These are phyloP conservation scores for Clonostachys byssicola DNA, from an alignment of 2,329 filamentous ascomycete species.

Conservation along the genomic window DNA sequence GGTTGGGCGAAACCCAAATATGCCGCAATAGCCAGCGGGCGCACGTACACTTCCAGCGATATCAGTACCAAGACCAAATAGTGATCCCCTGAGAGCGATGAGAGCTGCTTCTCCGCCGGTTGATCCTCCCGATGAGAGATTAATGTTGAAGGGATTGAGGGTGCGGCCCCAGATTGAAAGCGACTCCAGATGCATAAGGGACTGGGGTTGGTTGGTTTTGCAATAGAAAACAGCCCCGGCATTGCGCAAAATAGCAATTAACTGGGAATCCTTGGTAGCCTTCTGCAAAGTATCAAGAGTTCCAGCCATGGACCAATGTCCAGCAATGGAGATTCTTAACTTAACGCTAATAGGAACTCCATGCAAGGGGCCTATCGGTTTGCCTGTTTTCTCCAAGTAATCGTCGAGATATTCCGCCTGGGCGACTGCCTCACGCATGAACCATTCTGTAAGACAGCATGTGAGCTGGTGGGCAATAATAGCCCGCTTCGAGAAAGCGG, in stretches of 20 bases:
- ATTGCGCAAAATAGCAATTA: slow-evolving; percentile 15
- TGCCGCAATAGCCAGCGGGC: slow-evolving; percentile 36
- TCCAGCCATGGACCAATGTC: slow-evolving; percentile 32
- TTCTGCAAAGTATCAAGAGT: slow-evolving; percentile 24
- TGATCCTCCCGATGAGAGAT: slow-evolving; percentile 58
- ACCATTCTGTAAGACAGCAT: slow-evolving; percentile 40
- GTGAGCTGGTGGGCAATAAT: slow-evolving; percentile 13
- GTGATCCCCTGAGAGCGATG: slow-evolving; percentile 31
- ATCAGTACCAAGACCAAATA: slow-evolving; percentile 37
- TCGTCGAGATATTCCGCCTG: slow-evolving; percentile 38
- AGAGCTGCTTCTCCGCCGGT: slow-evolving; percentile 52
- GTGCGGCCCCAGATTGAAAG: slow-evolving; percentile 57
- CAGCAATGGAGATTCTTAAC: slow-evolving; percentile 30
- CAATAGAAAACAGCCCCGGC: slow-evolving; percentile 62
- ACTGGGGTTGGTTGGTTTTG: slow-evolving; percentile 66
- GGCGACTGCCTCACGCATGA: slow-evolving; percentile 41
- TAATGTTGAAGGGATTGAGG: slow-evolving; percentile 58
- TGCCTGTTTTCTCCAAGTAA: slow-evolving; percentile 27
- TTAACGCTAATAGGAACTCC: slow-evolving; percentile 47
- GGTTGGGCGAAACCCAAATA: slow-evolving; percentile 35
- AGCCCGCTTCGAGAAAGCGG: slow-evolving; percentile 8
- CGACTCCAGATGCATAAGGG: slow-evolving; percentile 31
- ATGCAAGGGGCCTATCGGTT: slow-evolving; percentile 54
- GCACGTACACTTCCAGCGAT: slow-evolving; percentile 39
- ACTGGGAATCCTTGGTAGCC: not conserved